Conservation (phyloP, 306 rosid species). For the Prunus fruticosa region DNA sequence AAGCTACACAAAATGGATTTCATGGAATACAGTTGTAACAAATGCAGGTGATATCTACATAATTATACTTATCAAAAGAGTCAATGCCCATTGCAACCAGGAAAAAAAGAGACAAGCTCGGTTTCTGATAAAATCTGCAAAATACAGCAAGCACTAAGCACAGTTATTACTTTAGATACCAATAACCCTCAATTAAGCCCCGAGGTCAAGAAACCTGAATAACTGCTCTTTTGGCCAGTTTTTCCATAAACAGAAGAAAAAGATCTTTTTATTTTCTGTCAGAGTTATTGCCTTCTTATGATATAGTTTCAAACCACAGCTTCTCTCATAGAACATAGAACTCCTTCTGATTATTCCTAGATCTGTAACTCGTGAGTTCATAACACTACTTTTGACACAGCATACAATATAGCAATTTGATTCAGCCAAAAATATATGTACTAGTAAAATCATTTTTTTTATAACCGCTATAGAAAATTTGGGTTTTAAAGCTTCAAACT, state of each 20-base stretch:
- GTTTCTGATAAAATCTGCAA: neutral
- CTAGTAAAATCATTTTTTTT: neutral
- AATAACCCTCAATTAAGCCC: neutral
- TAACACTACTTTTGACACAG: neutral
- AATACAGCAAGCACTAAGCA: neutral
- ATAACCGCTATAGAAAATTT: no score
- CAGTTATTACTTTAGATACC: no score
- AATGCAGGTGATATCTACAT: neutral
- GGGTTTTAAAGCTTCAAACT: no score
- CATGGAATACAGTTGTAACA: neutral
- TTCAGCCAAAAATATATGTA: neutral
- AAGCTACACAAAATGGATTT: conserved; percentile 52
- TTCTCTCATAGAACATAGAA: no score
- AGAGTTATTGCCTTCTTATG: neutral
- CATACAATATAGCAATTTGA: neutral
- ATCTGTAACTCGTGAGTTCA: neutral
- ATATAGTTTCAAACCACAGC: neutral
- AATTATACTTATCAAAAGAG: neutral
- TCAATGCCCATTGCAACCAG: neutral
- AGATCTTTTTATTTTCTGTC: neutral
- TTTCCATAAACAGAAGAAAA: neutral
- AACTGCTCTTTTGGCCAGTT: neutral
- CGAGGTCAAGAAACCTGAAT: neutral
- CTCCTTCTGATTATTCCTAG: neutral
- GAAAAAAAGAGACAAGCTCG: neutral